Evolutionary conservation across 73 alveolate genomes (phyloP).

Genomic region (Diophrys sp.): DNA sequence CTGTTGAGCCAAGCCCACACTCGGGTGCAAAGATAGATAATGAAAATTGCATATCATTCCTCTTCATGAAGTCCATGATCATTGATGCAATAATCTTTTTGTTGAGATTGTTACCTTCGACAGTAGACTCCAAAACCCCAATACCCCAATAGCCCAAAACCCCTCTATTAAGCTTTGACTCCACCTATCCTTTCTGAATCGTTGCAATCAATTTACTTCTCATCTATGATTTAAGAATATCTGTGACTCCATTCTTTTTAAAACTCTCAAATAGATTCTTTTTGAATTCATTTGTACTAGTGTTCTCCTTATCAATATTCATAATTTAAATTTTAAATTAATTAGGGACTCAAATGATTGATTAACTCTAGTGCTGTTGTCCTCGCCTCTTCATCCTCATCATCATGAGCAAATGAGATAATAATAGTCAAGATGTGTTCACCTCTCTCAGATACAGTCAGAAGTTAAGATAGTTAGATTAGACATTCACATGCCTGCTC

Average conservation of each 20-base stretch:
- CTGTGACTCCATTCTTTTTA: slow-evolving; percentile 30
- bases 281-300: slow-evolving; percentile 2
- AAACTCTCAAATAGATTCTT: slow-evolving; percentile 19
- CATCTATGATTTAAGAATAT: slow-evolving; percentile 26
- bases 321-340: no score
- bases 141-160: no score
- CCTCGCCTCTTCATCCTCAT: slow-evolving; percentile 50
- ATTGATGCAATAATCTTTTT: slow-evolving; percentile 40
- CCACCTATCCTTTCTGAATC: not conserved
- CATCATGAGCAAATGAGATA: slow-evolving; percentile 54
- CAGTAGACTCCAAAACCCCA: slow-evolving; percentile 27
- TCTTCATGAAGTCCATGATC: slow-evolving; percentile 56
- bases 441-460: slow-evolving; percentile 45
- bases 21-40: slow-evolving; percentile 68
- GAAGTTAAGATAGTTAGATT: slow-evolving; percentile 15
- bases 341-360: slow-evolving; percentile 36
- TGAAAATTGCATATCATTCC: slow-evolving; percentile 54
- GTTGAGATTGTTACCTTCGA: slow-evolving; percentile 28
- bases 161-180: slow-evolving; percentile 11
- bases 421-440: slow-evolving; percentile 39
- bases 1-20: slow-evolving; percentile 43
- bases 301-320: not conserved
- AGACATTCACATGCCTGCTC: slow-evolving; percentile 35
- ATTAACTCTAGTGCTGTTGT: slow-evolving; percentile 59
- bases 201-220: slow-evolving; percentile 22